These are phyloP conservation scores for Arabis hirsuta DNA, from an alignment of 345 rosid genomes.

Conservation along the genomic window DNA sequence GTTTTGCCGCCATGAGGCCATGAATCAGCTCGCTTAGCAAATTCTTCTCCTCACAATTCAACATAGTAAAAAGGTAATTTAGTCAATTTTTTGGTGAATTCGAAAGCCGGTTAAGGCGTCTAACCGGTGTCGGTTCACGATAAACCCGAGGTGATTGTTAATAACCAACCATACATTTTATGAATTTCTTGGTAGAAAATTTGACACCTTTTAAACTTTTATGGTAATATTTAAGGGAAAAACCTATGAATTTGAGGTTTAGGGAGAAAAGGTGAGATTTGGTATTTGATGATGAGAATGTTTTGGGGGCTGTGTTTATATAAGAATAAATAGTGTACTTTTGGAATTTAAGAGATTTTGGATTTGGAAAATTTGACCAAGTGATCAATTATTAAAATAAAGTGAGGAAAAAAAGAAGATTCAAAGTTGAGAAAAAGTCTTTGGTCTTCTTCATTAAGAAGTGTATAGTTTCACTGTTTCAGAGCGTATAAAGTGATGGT, in stretches of 20 bases:
- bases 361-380: constrained; percentile 57
- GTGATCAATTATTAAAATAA: neutral
- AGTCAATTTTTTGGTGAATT: neutral
- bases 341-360: constrained; percentile 35
- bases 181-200: neutral
- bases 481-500: constrained; percentile 17
- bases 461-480: neutral
- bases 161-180: neutral
- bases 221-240: neutral
- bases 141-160: neutral
- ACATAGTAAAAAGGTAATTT: constrained; percentile 9
- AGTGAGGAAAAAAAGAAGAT: constrained; percentile 10
- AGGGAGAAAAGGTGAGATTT: neutral
- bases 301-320: constrained; percentile 20
- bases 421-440: constrained; percentile 54
- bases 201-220: neutral
- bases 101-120: neutral
- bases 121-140: neutral
- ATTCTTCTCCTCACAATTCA: constrained; percentile 55
- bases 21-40: constrained; percentile 57
- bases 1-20: constrained; percentile 66
- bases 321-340: constrained; percentile 24
- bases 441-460: constrained; percentile 53
- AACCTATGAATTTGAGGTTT: constrained; percentile 9
- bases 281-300: constrained; percentile 12